Conservation (phyloP, 139 green algal species). For the Pseudopediastrum boryanum region DNA sequence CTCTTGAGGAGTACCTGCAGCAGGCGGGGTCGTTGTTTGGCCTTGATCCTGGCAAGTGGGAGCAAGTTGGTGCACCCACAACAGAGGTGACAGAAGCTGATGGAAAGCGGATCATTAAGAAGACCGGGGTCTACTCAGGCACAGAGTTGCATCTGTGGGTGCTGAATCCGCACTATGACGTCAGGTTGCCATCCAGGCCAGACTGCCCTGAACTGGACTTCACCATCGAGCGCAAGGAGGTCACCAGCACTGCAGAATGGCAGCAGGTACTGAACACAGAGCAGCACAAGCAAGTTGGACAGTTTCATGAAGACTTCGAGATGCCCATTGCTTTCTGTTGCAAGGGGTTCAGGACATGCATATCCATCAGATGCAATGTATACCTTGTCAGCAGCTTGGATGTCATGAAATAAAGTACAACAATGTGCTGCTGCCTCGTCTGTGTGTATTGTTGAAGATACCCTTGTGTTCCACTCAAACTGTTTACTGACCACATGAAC, state of each 20-base stretch:
- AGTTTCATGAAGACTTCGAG: no score
- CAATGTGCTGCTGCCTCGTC: no score
- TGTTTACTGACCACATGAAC: no score
- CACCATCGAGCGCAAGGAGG: conserved; percentile 43
- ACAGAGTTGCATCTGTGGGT: conserved; percentile 65
- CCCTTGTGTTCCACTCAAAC: no score
- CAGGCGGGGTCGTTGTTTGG: conserved; percentile 67
- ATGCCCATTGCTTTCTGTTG: no score
- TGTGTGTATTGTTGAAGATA: no score
- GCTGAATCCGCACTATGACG: conserved; percentile 51
- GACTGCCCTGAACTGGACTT: conserved; percentile 63
- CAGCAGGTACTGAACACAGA: conserved; percentile 48
- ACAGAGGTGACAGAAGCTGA: conserved; percentile 59
- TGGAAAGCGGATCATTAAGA: conserved; percentile 63
- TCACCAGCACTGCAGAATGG: conserved; percentile 64
- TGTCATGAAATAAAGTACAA: no score
- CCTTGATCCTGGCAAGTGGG: conserved; percentile 71
- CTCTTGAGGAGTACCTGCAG: conserved; percentile 59
- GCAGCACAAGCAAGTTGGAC: not conserved
- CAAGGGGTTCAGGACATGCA: no score
- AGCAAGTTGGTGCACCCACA: conserved; percentile 52
- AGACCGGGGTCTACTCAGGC: conserved; percentile 65
- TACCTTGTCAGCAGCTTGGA: no score
- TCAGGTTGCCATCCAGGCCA: conserved; percentile 47
- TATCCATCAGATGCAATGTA: no score